Evolutionary conservation across 1,284 basidiomycete genomes (phyloP).

Genomic region (Boletus sp.): DNA sequence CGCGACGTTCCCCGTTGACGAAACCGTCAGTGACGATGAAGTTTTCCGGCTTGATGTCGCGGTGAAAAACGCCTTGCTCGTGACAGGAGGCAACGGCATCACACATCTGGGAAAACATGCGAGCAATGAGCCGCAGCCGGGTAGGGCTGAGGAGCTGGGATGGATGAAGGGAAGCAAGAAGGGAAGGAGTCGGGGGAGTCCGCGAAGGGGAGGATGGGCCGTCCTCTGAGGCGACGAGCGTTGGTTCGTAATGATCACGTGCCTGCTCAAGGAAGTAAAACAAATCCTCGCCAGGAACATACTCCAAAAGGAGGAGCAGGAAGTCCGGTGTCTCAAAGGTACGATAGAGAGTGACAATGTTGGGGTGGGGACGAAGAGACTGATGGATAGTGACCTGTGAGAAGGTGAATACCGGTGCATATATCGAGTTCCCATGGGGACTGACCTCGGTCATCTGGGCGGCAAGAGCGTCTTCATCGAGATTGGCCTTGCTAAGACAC

Average conservation of each 20-base stretch:
- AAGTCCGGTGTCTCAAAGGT: slow-evolving; percentile 80
- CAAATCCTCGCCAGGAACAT: slow-evolving; percentile 93
- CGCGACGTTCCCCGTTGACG: slow-evolving; percentile 61
- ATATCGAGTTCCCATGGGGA: slow-evolving; percentile 15
- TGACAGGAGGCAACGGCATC: slow-evolving; percentile 97
- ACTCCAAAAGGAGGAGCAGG: slow-evolving; percentile 82
- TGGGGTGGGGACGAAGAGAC: slow-evolving; percentile 84
- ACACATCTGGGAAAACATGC: slow-evolving; percentile 98
- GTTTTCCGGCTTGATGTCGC: slow-evolving; percentile 98
- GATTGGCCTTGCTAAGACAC: slow-evolving; percentile 90
- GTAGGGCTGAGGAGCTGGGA: slow-evolving; percentile 80
- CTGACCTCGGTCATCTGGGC: slow-evolving; percentile 86
- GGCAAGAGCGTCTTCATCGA: slow-evolving; percentile 79
- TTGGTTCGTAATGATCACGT: slow-evolving; percentile 75
- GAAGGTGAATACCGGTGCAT: slow-evolving; percentile 10
- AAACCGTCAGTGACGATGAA: slow-evolving; percentile 88
- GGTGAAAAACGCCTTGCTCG: slow-evolving; percentile 86
- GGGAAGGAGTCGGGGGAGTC: slow-evolving; percentile 91
- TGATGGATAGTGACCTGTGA: slow-evolving; percentile 88
- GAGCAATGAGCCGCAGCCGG: slow-evolving; percentile 86
- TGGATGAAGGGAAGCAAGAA: slow-evolving; percentile 85
- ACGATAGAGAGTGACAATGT: slow-evolving; percentile 93
- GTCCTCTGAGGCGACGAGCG: slow-evolving; percentile 47
- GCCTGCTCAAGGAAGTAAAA: slow-evolving; percentile 97
- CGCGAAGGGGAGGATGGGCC: slow-evolving; percentile 34